Conservation (phyloP, 2,329 filamentous ascomycete species). For the Penicillium nordicum region DNA sequence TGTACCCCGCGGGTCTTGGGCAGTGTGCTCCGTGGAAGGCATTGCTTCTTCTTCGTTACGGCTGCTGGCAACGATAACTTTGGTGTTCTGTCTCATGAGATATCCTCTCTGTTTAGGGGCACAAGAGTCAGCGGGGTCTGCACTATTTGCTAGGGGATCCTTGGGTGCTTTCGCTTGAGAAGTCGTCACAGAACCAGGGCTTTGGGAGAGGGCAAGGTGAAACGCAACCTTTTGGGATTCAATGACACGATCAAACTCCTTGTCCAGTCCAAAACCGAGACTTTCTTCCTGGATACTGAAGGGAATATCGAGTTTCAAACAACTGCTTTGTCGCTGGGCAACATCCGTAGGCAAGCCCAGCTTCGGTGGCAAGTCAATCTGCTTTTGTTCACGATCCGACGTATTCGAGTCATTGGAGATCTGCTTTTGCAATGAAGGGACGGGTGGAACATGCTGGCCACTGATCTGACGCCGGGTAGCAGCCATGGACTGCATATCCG, state of each 20-base stretch:
- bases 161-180: constrained; percentile 11
- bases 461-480: constrained; percentile 82
- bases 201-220: constrained; percentile 43
- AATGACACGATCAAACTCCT: constrained; percentile 92
- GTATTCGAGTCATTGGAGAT: constrained; percentile 19
- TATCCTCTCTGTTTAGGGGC: constrained; percentile 83
- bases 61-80: constrained; percentile 86
- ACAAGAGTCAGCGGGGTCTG: constrained; percentile 61
- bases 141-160: constrained; percentile 21
- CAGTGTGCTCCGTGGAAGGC: constrained; percentile 26
- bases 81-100: constrained; percentile 97
- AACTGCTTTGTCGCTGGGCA: constrained; percentile 63
- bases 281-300: constrained; percentile 64
- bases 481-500: constrained; percentile 79
- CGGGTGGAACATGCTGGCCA: constrained; percentile 56
- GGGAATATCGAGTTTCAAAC: constrained; percentile 79
- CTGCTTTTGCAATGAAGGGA: constrained; percentile 27
- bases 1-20: constrained; percentile 42
- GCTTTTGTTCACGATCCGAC: constrained; percentile 14
- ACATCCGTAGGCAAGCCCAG: constrained; percentile 29
- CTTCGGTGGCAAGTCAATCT: constrained; percentile 14
- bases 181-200: constrained; percentile 15
- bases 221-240: constrained; percentile 91
- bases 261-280: constrained; percentile 79
- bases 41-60: constrained; percentile 57